phyloP scores from a whole-genome alignment of 179 eudicot genomes.

The Patellifolia procumbens region DNA sequence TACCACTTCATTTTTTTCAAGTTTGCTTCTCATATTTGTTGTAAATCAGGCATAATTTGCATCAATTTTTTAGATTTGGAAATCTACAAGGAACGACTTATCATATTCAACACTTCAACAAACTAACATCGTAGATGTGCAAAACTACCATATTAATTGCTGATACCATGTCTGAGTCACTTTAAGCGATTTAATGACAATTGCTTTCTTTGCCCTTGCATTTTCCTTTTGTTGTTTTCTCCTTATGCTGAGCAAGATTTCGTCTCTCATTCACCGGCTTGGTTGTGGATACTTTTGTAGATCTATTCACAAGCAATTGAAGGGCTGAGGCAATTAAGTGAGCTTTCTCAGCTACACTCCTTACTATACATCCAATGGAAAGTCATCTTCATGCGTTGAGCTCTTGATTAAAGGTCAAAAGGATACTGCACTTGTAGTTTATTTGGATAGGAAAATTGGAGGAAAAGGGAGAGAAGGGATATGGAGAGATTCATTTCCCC shows the following conservation, averaged over 20 bases:
- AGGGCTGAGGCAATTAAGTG: background rate
- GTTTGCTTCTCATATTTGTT: background rate
- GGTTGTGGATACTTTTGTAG: background rate
- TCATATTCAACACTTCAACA: background rate
- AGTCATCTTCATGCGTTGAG: background rate
- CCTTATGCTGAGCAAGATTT: background rate
- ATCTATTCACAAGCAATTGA: background rate
- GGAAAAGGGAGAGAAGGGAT: too few species aligned
- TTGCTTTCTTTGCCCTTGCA: background rate
- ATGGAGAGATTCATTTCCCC: too few species aligned
- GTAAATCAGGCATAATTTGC: background rate
- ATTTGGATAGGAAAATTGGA: too few species aligned
- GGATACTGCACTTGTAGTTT: background rate
- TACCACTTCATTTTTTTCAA: slow-evolving; percentile 23
- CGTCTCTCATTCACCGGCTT: background rate
- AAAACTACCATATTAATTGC: background rate
- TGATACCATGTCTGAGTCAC: background rate
- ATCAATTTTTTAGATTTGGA: background rate
- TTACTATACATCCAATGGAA: background rate
- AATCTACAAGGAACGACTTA: background rate
- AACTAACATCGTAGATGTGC: too few species aligned
- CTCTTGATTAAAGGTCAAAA: background rate
- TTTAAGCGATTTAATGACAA: background rate
- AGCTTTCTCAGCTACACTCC: too few species aligned
- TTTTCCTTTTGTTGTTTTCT: background rate